Evolutionary conservation across 768 basidiomycete species (phyloP), one percentile per base, ranked within the genome.

Genomic region (Kwoniella newhampshirensis): DNA sequence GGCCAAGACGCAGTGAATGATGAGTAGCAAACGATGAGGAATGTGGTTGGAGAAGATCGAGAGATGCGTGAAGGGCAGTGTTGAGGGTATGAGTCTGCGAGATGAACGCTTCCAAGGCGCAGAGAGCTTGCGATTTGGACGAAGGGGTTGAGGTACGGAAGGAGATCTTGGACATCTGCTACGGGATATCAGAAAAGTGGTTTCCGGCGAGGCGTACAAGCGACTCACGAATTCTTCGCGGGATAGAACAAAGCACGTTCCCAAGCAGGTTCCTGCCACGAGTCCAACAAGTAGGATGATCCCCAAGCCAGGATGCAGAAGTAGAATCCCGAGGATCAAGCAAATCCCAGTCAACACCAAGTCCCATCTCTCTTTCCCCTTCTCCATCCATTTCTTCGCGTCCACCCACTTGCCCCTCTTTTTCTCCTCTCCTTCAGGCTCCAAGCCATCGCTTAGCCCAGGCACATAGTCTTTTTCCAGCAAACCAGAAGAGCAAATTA

Each of bases 401-500:
- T 37, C 26, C 32, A 3, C 32, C 32, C n/a, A 20, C 18, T 2
- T 46, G 1, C 35, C 26, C 43, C 3, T 45, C 21, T 37, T 18
- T 15, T 1, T 28, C 39, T 25, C 44, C 4, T 44, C 53, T 1
- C 17, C 13, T 36, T 46, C 43, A 21, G 35, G 32, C 12, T 56
- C 43, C 17, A 46, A 4, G n/a, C 51, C 47, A 30, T 56, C 53
- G 27, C 60, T 56, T 8, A 65, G 53, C 17, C 59, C 64, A n/a
- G 67, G 64, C 12, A 68, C 57, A 53, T 64, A 71, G 23, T 68
- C 66, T 27, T 70, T 68, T 44, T 74, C 70, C 35, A 75, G 54
- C 5, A 75, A 30, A 3, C 68, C 68, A 25, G 60, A 63, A 4
- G 72, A 70, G 45, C 70, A 74, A 17, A 75, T 62, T 8, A 67